phyloP scores from a whole-genome alignment of 768 basidiomycete species.

The Boletus bicolor region DNA sequence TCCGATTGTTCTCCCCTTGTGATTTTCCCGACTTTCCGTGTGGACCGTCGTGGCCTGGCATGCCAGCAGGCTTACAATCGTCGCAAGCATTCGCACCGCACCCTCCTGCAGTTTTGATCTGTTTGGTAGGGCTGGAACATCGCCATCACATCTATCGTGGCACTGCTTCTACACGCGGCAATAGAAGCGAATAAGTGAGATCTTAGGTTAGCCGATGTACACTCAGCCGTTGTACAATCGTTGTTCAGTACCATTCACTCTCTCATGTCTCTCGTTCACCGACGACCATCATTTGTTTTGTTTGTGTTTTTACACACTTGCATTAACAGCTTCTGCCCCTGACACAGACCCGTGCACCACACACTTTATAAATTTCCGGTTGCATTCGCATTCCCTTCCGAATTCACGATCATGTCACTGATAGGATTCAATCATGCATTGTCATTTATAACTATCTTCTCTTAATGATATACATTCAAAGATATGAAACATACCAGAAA shows the following conservation, averaged over 20 bases:
- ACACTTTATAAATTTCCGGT: slow-evolving; percentile 13
- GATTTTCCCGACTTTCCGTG: slow-evolving; percentile 4
- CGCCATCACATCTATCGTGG: slow-evolving; percentile 1
- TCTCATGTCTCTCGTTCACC: slow-evolving; percentile 16
- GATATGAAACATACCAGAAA: neutral
- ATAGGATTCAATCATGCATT: slow-evolving; percentile 27
- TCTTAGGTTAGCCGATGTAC: slow-evolving; percentile 19
- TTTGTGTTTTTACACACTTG: slow-evolving; percentile 19
- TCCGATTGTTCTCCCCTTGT: neutral
- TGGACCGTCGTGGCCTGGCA: slow-evolving; percentile 6
- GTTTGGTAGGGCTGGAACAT: slow-evolving; percentile 4
- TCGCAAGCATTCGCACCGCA: slow-evolving; percentile 3
- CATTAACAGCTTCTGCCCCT: slow-evolving; percentile 11
- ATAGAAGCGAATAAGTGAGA: slow-evolving; percentile 14
- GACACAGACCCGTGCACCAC: slow-evolving; percentile 5
- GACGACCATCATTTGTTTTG: slow-evolving; percentile 22
- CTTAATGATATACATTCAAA: slow-evolving; percentile 25
- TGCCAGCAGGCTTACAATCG: slow-evolving; percentile 6
- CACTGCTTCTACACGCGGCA: slow-evolving; percentile 8
- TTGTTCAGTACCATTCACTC: slow-evolving; percentile 17
- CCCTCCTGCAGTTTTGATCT: slow-evolving; percentile 11
- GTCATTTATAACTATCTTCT: slow-evolving; percentile 26
- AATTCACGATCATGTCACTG: slow-evolving; percentile 22
- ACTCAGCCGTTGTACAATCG: slow-evolving; percentile 23
- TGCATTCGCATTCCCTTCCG: slow-evolving; percentile 18